phyloP scores from a whole-genome alignment of 495 filamentous ascomycete species.

The Hyaloscypha bicolor region DNA sequence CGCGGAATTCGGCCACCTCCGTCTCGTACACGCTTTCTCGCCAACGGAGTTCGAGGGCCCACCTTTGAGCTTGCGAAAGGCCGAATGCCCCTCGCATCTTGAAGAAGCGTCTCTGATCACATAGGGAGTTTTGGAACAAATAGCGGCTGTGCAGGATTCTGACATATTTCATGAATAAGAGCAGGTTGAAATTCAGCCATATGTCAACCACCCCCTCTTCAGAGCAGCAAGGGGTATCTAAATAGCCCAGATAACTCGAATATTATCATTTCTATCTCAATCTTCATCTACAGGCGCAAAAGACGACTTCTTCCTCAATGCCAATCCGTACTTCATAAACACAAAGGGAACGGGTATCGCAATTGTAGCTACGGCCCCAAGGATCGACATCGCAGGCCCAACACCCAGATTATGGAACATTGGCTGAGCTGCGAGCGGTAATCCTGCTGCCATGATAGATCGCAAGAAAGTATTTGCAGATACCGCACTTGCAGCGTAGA shows the following conservation, averaged over 20 bases:
- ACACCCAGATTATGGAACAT: conserved; percentile 52
- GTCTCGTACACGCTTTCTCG: no score
- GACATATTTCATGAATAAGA: no score
- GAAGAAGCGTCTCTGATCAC: no score
- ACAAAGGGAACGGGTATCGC: conserved; percentile 47
- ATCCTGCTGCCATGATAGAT: conserved; percentile 67
- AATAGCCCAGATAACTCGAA: background rate
- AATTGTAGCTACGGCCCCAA: conserved; percentile 46
- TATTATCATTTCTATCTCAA: background rate
- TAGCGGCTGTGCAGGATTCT: no score
- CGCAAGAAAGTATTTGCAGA: conserved; percentile 86
- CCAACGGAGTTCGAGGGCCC: no score
- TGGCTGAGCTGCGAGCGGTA: conserved; percentile 50
- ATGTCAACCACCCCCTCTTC: background rate
- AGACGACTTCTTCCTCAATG: conserved; percentile 48
- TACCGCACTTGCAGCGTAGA: conserved; percentile 84
- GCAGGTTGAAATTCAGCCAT: no score
- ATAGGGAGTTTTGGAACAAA: no score
- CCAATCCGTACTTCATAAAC: conserved; percentile 46
- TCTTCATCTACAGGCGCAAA: conserved; percentile 39
- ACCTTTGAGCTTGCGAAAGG: no score
- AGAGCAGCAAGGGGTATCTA: background rate
- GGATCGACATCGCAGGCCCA: conserved; percentile 51
- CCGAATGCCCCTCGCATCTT: no score
- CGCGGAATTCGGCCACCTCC: no score